A percentile compares a stretch with the other conserved stretches of the same genome.
These are phyloP conservation scores for Daldinia grandis DNA, from an alignment of 495 filamentous ascomycete species.

Conservation along the genomic window DNA sequence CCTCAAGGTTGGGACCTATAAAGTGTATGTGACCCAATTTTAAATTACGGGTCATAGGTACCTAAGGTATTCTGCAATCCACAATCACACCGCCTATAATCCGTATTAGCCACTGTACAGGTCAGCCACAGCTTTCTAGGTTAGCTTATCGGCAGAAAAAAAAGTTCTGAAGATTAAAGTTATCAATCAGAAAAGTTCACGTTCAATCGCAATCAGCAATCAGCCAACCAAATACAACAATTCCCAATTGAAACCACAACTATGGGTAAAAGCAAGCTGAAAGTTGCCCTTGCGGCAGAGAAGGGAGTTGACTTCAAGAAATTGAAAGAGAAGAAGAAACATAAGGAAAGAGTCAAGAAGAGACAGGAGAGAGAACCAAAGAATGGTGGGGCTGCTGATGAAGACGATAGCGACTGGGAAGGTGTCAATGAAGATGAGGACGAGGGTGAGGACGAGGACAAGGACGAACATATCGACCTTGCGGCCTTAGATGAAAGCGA, in stretches of 20 bases:
- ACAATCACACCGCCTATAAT: slow-evolving; percentile 31
- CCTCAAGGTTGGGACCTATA: neutral
- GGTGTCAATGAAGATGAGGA: slow-evolving; percentile 57
- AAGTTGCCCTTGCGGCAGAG: slow-evolving; percentile 71
- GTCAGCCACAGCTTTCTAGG: slow-evolving; percentile 20
- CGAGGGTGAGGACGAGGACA: slow-evolving; percentile 40
- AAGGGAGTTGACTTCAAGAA: slow-evolving; percentile 73
- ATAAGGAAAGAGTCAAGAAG: slow-evolving; percentile 62
- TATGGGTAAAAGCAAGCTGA: slow-evolving; percentile 67
- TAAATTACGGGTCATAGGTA: neutral
- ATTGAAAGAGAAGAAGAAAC: slow-evolving; percentile 64
- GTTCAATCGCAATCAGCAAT: slow-evolving; percentile 6
- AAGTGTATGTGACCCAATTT: neutral
- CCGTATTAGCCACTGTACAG: slow-evolving; percentile 16
- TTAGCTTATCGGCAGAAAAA: slow-evolving; percentile 38
- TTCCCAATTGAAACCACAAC: slow-evolving; percentile 34
- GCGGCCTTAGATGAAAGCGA: slow-evolving; percentile 46
- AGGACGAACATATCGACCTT: slow-evolving; percentile 33
- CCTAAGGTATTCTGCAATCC: neutral
- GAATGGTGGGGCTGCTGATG: slow-evolving; percentile 50
- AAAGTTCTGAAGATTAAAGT: slow-evolving; percentile 36
- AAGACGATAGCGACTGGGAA: slow-evolving; percentile 53
- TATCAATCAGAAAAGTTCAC: slow-evolving; percentile 27
- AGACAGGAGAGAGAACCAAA: slow-evolving; percentile 54
- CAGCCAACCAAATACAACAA: slow-evolving; percentile 12